Evolutionary conservation across 2,329 filamentous ascomycete genomes (phyloP), one percentile per base, ranked within the genome.

Genomic region (Lachnellula willkommii): DNA sequence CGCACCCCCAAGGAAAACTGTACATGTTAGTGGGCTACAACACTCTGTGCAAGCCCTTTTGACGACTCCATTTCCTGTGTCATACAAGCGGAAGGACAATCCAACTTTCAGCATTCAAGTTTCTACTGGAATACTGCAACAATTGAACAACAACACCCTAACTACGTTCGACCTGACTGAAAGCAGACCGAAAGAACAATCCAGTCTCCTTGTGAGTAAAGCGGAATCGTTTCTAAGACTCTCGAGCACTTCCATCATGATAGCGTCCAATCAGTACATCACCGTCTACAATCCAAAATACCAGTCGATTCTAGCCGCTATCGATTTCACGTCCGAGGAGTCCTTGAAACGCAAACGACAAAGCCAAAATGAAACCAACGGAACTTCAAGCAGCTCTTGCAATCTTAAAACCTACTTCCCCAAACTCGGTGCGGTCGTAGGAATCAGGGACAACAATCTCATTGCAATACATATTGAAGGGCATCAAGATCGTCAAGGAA

Each of bases 221-320:
- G 75, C 83, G 2, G 75, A 76, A 20, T 87, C 85, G 2, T 89
- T 90, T 64, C 67, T 87, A 6, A 79, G 85, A 6, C 73, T 91
- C 0, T 88, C 86, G 7, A 81, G 80, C 55, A 83, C 86, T 7
- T 82, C 87, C 4, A 70, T 89, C 1, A 75, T 92, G 46, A 78
- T 82, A 1, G 76, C 81, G n/a, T 84, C 83, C 0, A 65, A 76
- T 0, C 72, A 76, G 9, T 75, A 77, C 0, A 79, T 88, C 42
- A 77, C 75, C 43, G 75, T 89, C 14, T 88, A 87, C 68, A 90
- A 90, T 69, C 82, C 86, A 36, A 81, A 85, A 57, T 91, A 84
- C 68, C 80, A 73, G 52, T 79, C 79, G 5, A 60, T 76, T 3
- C 72, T 80, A 59, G 74, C 73, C 1, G 70, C 72, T 6, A 59